Evolutionary conservation across 1,284 basidiomycete species (phyloP), one percentile per base, ranked within the genome.

Genomic region (Phellopilus nigrolimitatus): DNA sequence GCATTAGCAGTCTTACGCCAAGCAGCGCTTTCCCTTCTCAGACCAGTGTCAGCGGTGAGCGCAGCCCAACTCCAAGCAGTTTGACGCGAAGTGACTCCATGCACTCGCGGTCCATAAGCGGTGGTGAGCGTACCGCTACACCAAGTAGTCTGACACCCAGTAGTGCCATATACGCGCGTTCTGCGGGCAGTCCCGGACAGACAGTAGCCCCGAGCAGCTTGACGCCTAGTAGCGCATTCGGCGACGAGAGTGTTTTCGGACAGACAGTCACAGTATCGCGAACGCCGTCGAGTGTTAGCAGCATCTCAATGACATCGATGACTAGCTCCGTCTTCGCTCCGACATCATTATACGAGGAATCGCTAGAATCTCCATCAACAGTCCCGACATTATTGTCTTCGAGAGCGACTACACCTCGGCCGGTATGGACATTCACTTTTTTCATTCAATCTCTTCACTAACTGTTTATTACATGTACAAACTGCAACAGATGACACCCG

Each of bases 301-400:
- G 64, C 2, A 57, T 66, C 4, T 68, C 69, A 13, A 68, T 64
- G 47, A 55, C 74, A 36, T 72, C 73, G 3, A 67, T 71, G 57
- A 63, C 60, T 37, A 66, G 68, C 2, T 68, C 67, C 17, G 58
- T 66, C 12, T 57, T 71, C 22, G 65, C 59, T 15, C 64, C 66
- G 3, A 62, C 64, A n/a, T 70, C 74, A 27, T 54, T 65, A 27
- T 61, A 63, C 19, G 72, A 72, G 17, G 34, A 64, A 66, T 40
- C 58, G 62, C 61, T n/a, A 13, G 66, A 19, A 8, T 55, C 53
- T 24, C 53, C 49, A 4, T 67, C 75, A 8, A 82, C 82, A 0
- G 74, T 74, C 58, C 80, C 82, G 5, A 77, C 80, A 1, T 65
- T 86, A 45, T 64, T 84, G 25, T 75, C 73, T 1, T 70, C 64